Base-by-base conservation (phyloP, 2,329 filamentous ascomycete genomes). In the Neophaeococcomyces aloes region DNA sequence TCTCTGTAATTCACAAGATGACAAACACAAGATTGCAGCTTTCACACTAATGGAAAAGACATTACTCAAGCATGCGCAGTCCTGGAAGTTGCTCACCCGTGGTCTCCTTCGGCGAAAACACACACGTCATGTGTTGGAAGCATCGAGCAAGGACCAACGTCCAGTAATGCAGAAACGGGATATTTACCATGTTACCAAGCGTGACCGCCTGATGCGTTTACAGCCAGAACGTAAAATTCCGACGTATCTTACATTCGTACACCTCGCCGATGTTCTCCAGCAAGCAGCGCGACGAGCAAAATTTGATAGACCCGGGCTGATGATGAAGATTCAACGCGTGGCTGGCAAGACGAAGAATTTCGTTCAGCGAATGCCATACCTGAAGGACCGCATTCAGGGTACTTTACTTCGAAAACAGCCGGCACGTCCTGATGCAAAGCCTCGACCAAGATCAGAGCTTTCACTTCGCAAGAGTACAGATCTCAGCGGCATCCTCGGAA, bases 51-150 rank as follows among this genome's bases (percentile, higher is more conserved):
- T 84, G 58, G 89, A 96, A 65, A 65, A 70, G 19, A 76, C 78
- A 48, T 78, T 96, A 44, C 93, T 94, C 75, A 72, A 75, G 1
- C 70, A 75, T 27, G 94, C 87, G 75, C 74, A 75, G 8, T 86
- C 86, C 18, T 95, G 87, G 85, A 55, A 53, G 4, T 49, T 56
- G 40, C 52, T 68, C 23, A 54, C 55, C 13, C 59, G 59, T 46
- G 61, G 64, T 17, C 31, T 42, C 10, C 39, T 42, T 6, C 23
- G 39, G 23, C 30, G 23, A 15, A 44, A 31, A 23, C 13, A 30
- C 4, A 44, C 27, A 7, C 37, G 32, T 5, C 33, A 31, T n/a
- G n/a, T 23, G 3, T 42, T 42, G 10, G 29, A 35, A 19, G 8
- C 54, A 53, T 27, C 50, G 46, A 21, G 57, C 61, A 30, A 66